These are phyloP conservation scores for Adansonia grandidieri DNA, from an alignment of 441 rosid genomes.

Conservation along the genomic window DNA sequence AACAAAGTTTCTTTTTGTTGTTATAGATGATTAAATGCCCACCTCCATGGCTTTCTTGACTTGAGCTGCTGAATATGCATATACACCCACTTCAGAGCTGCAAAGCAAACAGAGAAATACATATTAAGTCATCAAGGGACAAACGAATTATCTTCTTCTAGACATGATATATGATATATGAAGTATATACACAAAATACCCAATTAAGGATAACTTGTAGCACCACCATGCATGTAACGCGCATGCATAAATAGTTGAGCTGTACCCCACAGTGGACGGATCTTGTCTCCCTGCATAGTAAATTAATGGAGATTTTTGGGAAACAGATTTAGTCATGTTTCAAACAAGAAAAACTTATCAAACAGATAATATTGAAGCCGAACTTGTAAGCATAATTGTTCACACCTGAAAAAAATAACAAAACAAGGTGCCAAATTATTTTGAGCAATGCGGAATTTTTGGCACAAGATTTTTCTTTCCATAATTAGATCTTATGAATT, in stretches of 20 bases:
- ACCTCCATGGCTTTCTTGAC: slow-evolving; percentile 92
- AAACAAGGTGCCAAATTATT: neutral
- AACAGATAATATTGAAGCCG: neutral
- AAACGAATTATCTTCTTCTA: neutral
- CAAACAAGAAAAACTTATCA: neutral
- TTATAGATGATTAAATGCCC: too few species aligned
- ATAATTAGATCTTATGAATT: too few species aligned
- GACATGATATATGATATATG: neutral
- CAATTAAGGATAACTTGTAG: slow-evolving; percentile 63
- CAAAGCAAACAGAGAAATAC: slow-evolving; percentile 3
- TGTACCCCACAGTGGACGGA: slow-evolving; percentile 90
- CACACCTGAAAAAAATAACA: neutral
- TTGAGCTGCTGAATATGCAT: slow-evolving; percentile 96
- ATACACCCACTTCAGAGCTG: slow-evolving; percentile 87
- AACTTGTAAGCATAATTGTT: neutral
- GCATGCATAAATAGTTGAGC: slow-evolving; percentile 96
- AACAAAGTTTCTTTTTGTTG: too few species aligned
- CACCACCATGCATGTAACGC: slow-evolving; percentile 97
- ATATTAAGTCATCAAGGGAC: neutral
- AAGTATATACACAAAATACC: neutral
- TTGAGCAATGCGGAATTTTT: too few species aligned
- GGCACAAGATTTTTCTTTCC: neutral
- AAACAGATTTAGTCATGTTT: neutral
- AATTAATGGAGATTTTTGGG: neutral
- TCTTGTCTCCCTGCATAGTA: slow-evolving; percentile 66